These are phyloP conservation scores for Penicillium daleae DNA, from an alignment of 495 filamentous ascomycete species.

Conservation along the genomic window DNA sequence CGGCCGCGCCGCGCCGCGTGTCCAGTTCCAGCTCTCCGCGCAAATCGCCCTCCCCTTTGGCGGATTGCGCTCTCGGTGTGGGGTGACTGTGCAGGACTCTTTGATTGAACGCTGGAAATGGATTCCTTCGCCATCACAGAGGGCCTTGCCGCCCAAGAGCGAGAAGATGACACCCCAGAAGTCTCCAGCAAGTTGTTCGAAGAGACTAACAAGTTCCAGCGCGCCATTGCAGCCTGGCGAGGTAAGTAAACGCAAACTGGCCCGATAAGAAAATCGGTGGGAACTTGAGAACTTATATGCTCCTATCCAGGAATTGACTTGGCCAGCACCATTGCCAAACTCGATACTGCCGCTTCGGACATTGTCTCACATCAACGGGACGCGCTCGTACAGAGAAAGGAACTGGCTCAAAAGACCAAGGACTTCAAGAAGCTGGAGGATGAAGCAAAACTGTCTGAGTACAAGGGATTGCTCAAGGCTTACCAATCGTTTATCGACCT, in stretches of 20 bases:
- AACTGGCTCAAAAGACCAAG: slow-evolving; percentile 97
- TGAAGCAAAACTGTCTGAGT: slow-evolving; percentile 80
- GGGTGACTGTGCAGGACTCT: slow-evolving; percentile 28
- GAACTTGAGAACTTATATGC: slow-evolving; percentile 32
- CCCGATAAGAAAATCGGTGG: neutral
- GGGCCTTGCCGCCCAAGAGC: slow-evolving; percentile 42
- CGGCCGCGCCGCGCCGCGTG: slow-evolving; percentile 35
- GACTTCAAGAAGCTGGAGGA: slow-evolving; percentile 97
- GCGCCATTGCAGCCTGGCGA: slow-evolving; percentile 94
- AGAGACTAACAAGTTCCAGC: slow-evolving; percentile 88
- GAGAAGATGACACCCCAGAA: slow-evolving; percentile 34
- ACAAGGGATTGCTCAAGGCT: slow-evolving; percentile 89
- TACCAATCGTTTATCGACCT: slow-evolving; percentile 98
- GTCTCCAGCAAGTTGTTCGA: slow-evolving; percentile 46
- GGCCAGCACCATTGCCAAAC: slow-evolving; percentile 78
- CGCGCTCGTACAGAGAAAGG: slow-evolving; percentile 90
- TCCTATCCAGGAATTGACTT: slow-evolving; percentile 76
- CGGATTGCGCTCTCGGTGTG: slow-evolving; percentile 33
- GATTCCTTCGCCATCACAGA: slow-evolving; percentile 52
- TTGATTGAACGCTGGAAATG: slow-evolving; percentile 35
- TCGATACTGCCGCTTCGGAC: slow-evolving; percentile 90
- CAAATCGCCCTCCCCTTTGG: slow-evolving; percentile 17
- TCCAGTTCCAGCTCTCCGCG: slow-evolving; percentile 31
- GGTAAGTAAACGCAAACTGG: slow-evolving; percentile 56
- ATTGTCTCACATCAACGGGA: slow-evolving; percentile 91